Percentiles rank a stretch among this genome's conserved stretches.
These are phyloP conservation scores for Echria macrotheca DNA, from an alignment of 495 filamentous ascomycete genomes.

Conservation along the genomic window DNA sequence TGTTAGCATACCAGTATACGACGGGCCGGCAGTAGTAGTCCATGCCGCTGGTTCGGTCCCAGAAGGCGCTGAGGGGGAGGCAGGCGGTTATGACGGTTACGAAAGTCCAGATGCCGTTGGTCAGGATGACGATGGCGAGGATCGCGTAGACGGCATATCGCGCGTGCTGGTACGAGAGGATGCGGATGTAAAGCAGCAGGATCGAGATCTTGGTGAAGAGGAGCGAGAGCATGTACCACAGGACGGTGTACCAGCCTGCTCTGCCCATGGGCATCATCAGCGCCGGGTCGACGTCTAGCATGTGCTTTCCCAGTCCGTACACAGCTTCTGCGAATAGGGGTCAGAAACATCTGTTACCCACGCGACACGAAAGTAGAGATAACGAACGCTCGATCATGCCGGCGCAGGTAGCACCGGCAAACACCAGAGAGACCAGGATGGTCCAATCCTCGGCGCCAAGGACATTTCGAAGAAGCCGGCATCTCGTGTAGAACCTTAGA, in stretches of 20 bases:
- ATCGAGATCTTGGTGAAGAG: constrained; percentile 25
- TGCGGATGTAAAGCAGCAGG: constrained; percentile 20
- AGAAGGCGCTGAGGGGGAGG: constrained; percentile 16
- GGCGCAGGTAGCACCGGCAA: constrained; percentile 16
- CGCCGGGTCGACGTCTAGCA: constrained; percentile 12
- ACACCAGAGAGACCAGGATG: constrained; percentile 17
- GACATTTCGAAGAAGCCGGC: constrained; percentile 12
- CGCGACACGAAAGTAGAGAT: background rate
- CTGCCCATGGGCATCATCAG: constrained; percentile 13
- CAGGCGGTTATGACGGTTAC: constrained; percentile 21
- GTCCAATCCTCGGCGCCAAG: constrained; percentile 26
- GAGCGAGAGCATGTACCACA: constrained; percentile 25
- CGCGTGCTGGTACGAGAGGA: constrained; percentile 21
- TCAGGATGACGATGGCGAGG: constrained; percentile 14
- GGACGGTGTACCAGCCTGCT: constrained; percentile 25
- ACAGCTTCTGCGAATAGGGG: constrained; percentile 17
- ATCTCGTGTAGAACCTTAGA: constrained; percentile 23
- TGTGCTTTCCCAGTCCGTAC: constrained; percentile 21
- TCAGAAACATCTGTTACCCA: background rate
- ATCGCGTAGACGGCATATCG: constrained; percentile 14
- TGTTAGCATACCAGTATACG: constrained; percentile 19
- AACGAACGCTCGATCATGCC: constrained; percentile 20
- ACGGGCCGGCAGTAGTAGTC: constrained; percentile 14
- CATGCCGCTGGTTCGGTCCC: constrained; percentile 6
- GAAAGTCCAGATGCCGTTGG: constrained; percentile 20